These are phyloP conservation scores for Curvularia hawaiiensis DNA, from an alignment of 2,329 filamentous ascomycete species.

Conservation along the genomic window DNA sequence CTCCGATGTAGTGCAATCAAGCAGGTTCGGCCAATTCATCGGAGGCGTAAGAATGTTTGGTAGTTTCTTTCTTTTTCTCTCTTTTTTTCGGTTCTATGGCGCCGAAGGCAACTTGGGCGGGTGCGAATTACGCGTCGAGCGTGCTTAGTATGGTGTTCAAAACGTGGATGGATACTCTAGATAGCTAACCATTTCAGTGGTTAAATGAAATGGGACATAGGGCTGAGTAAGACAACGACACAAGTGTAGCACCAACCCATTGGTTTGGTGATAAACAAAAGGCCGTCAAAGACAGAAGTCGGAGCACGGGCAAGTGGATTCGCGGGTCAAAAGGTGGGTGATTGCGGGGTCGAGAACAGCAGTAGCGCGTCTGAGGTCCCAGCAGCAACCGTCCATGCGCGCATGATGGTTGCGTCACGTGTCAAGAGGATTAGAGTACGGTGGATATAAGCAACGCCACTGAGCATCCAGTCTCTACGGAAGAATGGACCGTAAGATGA, in stretches of 20 bases:
- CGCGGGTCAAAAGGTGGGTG: constrained; percentile 8
- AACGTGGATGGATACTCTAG: background rate
- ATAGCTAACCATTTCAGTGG: background rate
- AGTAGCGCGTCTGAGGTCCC: constrained; percentile 10
- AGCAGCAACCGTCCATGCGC: constrained; percentile 10
- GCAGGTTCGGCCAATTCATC: background rate
- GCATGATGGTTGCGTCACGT: constrained; percentile 16
- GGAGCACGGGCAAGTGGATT: constrained; percentile 9
- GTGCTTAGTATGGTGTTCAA: background rate
- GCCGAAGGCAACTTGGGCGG: background rate
- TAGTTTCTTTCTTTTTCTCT: background rate
- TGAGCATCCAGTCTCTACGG: background rate
- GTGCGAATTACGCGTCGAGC: background rate
- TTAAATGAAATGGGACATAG: background rate
- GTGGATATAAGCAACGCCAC: background rate
- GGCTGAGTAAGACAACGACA: background rate
- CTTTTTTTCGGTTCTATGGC: background rate
- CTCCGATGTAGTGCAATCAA: background rate
- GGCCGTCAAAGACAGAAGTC: background rate
- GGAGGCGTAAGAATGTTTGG: background rate
- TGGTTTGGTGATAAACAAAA: background rate
- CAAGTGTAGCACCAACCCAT: background rate
- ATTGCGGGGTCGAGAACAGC: constrained; percentile 21
- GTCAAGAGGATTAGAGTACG: background rate
- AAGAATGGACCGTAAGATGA: background rate